Conservation (phyloP, 2,329 filamentous ascomycete genomes). For the Cercospora zeae-maydis region DNA sequence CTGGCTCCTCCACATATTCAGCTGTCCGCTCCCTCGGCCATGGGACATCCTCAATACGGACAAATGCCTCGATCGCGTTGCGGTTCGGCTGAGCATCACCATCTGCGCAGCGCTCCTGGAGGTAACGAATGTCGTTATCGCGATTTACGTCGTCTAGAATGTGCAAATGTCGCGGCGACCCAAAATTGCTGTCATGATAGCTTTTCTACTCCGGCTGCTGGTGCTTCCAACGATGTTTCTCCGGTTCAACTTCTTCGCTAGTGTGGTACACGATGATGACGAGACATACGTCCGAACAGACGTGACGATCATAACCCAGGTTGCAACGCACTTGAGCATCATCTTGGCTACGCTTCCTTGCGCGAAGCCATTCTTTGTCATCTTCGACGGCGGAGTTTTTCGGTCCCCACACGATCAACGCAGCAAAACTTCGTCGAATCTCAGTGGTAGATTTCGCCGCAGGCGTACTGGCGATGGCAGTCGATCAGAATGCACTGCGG, state of each 20-base stretch:
- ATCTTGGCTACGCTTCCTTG: slow-evolving; percentile 33
- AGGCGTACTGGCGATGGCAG: not conserved
- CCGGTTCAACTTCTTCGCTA: slow-evolving; percentile 20
- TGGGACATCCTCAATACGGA: slow-evolving; percentile 21
- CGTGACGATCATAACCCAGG: slow-evolving; percentile 24
- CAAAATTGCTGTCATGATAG: slow-evolving; percentile 26
- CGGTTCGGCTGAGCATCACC: slow-evolving; percentile 21
- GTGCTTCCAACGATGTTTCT: slow-evolving; percentile 23
- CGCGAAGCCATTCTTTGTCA: slow-evolving; percentile 32
- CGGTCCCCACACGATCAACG: slow-evolving; percentile 8
- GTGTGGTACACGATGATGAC: slow-evolving; percentile 18
- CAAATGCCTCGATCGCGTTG: slow-evolving; percentile 21
- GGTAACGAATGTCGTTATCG: slow-evolving; percentile 22
- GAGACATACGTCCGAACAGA: slow-evolving; percentile 19
- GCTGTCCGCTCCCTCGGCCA: slow-evolving; percentile 27
- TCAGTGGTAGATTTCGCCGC: not conserved
- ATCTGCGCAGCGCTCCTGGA: slow-evolving; percentile 25
- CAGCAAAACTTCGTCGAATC: not conserved
- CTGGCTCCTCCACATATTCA: slow-evolving; percentile 21
- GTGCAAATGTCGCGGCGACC: slow-evolving; percentile 27
- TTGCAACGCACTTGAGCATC: slow-evolving; percentile 30
- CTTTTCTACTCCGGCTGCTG: slow-evolving; percentile 29
- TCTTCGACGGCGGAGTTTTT: slow-evolving; percentile 23
- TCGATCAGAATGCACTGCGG: not conserved
- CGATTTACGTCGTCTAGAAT: slow-evolving; percentile 27